Conservation (phyloP, 345 rosid genomes). For the Conringia planisiliqua region DNA sequence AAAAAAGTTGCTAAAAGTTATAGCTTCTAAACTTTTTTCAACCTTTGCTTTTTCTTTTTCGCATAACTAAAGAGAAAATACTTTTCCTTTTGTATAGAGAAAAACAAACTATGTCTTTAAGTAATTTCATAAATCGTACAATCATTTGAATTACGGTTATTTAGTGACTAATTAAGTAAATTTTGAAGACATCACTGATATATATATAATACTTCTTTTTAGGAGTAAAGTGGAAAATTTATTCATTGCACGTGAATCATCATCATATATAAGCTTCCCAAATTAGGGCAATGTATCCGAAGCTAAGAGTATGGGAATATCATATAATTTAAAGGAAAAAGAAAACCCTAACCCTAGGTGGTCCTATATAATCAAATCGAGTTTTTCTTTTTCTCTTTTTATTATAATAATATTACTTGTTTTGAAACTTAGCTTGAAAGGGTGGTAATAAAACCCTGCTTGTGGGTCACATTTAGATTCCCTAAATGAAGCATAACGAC, state of each 20-base stretch:
- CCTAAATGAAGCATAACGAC: conserved; percentile 31
- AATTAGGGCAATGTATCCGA: conserved; percentile 23
- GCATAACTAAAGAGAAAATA: not conserved
- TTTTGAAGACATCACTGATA: not conserved
- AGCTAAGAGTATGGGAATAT: conserved; percentile 1
- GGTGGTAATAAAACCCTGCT: conserved; percentile 30
- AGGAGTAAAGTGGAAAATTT: not conserved
- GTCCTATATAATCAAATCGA: conserved; percentile 5
- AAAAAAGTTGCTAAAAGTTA: conserved; percentile 26
- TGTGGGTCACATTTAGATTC: conserved; percentile 40
- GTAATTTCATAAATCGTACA: not conserved
- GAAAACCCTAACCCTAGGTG: conserved; percentile 28
- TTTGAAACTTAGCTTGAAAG: conserved; percentile 37
- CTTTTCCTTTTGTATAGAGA: not conserved
- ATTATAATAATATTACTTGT: not conserved
- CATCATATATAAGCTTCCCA: conserved; percentile 1
- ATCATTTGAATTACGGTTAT: not conserved
- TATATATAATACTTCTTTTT: not conserved
- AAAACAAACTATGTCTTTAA: not conserved
- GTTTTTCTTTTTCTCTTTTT: not conserved
- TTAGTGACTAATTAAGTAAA: not conserved
- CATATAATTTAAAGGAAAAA: not conserved
- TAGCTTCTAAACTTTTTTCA: conserved; percentile 23
- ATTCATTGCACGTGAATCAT: conserved; percentile 30
- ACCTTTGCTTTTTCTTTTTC: conserved; percentile 21